phyloP scores from a whole-genome alignment of 2,329 filamentous ascomycete species.

The Phialophora verrucosa region DNA sequence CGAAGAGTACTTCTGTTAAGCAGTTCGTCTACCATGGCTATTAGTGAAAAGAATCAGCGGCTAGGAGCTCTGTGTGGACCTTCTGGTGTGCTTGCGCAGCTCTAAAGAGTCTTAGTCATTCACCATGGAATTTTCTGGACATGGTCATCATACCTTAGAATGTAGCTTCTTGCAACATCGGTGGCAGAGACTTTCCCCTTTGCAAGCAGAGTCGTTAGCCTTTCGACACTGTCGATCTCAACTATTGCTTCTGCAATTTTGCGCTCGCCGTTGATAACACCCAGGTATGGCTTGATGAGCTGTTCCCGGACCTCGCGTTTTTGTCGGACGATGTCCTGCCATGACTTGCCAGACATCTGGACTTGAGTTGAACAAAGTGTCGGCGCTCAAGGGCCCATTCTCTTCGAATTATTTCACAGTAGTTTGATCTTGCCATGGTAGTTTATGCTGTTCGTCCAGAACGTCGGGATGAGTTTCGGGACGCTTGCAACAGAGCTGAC shows the following conservation, averaged over 20 bases:
- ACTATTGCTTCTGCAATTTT: background rate
- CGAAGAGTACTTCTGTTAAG: constrained; percentile 48
- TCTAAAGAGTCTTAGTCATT: constrained; percentile 25
- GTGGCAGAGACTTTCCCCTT: no score
- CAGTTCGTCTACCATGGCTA: constrained; percentile 45
- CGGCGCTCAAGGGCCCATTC: no score
- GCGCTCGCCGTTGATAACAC: constrained; percentile 6
- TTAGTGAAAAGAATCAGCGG: background rate
- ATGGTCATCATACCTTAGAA: constrained; percentile 42
- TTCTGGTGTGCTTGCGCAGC: constrained; percentile 41
- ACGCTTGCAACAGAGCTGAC: no score
- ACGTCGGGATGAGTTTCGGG: no score
- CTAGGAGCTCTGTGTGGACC: constrained; percentile 17
- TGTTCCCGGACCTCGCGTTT: constrained; percentile 42
- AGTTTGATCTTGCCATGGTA: no score
- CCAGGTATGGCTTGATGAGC: constrained; percentile 42
- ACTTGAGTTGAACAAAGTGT: no score
- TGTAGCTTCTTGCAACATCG: constrained; percentile 39
- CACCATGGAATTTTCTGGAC: constrained; percentile 23
- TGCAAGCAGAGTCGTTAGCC: constrained; percentile 32
- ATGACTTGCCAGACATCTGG: constrained; percentile 57
- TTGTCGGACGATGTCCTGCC: constrained; percentile 43
- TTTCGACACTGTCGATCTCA: constrained; percentile 42
- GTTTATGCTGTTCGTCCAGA: no score
- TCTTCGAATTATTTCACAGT: no score